Conservation (phyloP, 1,284 basidiomycete genomes). For the Golubevia pallescens region DNA sequence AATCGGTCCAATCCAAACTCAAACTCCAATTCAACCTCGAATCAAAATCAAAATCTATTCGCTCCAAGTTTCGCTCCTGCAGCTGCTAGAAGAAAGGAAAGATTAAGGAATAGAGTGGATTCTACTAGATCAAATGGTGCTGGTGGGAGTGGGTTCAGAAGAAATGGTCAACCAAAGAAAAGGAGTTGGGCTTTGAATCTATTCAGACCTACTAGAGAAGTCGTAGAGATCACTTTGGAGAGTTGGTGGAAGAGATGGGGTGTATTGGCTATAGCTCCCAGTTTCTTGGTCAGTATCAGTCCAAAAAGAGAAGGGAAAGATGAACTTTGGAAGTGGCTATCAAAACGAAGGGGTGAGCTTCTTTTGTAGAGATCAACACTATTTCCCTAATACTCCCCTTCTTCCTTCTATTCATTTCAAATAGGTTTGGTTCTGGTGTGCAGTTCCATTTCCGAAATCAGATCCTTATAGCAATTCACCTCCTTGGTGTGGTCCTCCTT, state of each 20-base stretch:
- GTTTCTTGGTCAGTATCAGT: constrained; percentile 64
- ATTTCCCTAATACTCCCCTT: not conserved
- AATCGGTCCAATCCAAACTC: too few relatives aligned
- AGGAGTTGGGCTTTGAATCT: constrained; percentile 35
- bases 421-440: constrained; percentile 69
- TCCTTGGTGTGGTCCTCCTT: too few relatives aligned
- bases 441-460: constrained; percentile 68
- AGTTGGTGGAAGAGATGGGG: constrained; percentile 68
- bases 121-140: too few relatives aligned
- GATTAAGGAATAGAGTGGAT: too few relatives aligned
- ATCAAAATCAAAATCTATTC: too few relatives aligned
- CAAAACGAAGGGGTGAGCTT: too few relatives aligned
- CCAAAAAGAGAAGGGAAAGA: not conserved
- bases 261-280: constrained; percentile 67
- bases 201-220: constrained; percentile 65
- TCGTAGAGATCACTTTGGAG: constrained; percentile 67
- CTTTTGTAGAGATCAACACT: not conserved
- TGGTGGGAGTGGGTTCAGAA: not conserved
- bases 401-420: not conserved
- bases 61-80: too few relatives aligned
- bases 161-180: constrained; percentile 9
- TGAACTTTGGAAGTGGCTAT: not conserved
- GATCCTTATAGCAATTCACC: constrained; percentile 64
- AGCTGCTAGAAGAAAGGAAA: too few relatives aligned
- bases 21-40: too few relatives aligned